Evolutionary conservation across 129 eudicot genomes (phyloP).

Genomic region (Centella asiatica): DNA sequence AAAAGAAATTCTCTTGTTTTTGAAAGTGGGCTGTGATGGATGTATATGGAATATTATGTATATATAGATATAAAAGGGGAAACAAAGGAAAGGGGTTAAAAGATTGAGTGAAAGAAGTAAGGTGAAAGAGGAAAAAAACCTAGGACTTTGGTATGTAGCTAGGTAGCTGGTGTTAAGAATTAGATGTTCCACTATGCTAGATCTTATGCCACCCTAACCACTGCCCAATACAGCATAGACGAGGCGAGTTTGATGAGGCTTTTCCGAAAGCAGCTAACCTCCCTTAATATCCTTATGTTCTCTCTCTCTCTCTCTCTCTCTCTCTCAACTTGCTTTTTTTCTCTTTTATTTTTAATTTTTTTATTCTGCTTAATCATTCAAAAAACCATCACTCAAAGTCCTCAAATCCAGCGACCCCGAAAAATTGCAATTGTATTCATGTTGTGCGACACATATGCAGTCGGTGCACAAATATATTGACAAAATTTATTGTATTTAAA

Average conservation of each 20-base stretch:
- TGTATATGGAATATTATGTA: conserved; percentile 13
- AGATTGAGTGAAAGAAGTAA: not conserved
- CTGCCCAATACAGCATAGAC: conserved; percentile 43
- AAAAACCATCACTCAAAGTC: not conserved
- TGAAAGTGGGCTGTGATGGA: too few relatives aligned
- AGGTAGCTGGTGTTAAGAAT: too few relatives aligned
- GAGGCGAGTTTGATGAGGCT: conserved; percentile 25
- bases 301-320: conserved; percentile 14
- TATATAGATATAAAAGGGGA: conserved; percentile 8
- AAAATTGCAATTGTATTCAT: too few relatives aligned
- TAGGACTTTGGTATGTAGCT: not conserved
- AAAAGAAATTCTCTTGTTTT: too few relatives aligned
- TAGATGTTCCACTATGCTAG: conserved; percentile 14
- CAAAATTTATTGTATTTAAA: too few relatives aligned
- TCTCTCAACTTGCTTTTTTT: not conserved
- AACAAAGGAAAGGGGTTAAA: conserved; percentile 16
- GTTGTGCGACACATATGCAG: too few relatives aligned
- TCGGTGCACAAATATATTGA: too few relatives aligned
- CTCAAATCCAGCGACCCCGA: too few relatives aligned
- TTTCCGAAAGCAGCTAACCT: conserved; percentile 8
- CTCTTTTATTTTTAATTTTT: not conserved
- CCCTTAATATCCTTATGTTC: not conserved
- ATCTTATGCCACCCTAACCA: conserved; percentile 25
- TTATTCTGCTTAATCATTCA: not conserved
- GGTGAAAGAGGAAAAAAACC: conserved; percentile 1